Evolutionary conservation across 805 yeast species (phyloP).

Genomic region (Ogataea angusta): DNA sequence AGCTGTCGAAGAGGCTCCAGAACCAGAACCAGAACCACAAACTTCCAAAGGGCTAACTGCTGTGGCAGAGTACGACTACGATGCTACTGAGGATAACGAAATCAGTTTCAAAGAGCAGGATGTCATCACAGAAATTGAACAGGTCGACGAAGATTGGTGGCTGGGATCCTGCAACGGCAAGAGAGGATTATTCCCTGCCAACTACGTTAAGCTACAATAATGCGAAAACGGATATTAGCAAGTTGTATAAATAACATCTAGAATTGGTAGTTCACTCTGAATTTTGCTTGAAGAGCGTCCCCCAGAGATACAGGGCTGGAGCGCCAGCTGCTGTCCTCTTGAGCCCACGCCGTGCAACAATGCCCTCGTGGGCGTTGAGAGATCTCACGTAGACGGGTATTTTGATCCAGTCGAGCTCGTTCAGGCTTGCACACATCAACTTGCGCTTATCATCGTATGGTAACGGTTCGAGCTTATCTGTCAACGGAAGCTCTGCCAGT

Average conservation of each 20-base stretch:
- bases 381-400: constrained; percentile 68
- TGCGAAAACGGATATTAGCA: constrained; percentile 1
- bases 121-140: constrained; percentile 73
- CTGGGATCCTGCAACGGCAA: constrained; percentile 78
- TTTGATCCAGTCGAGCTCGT: constrained; percentile 70
- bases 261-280: constrained; percentile 4
- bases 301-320: constrained; percentile 51
- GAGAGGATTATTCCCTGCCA: constrained; percentile 86
- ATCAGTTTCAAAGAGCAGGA: constrained; percentile 83
- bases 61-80: constrained; percentile 73
- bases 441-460: constrained; percentile 24
- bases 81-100: constrained; percentile 91
- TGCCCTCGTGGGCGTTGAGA: constrained; percentile 82
- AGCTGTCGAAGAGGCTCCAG: constrained; percentile 1
- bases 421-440: constrained; percentile 51
- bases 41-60: constrained; percentile 42
- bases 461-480: constrained; percentile 18
- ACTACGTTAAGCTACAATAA: constrained; percentile 54
- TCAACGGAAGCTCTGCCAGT: constrained; percentile 9
- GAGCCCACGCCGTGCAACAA: constrained; percentile 73
- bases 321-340: constrained; percentile 49
- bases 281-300: constrained; percentile 20
- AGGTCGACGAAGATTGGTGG: constrained; percentile 98
- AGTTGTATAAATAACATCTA: constrained; percentile 6
- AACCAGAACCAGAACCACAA: constrained; percentile 20